Percentiles rank a stretch among this genome's conserved stretches.
phyloP scores from a whole-genome alignment of 2,329 filamentous ascomycete genomes.

The Fusarium sp. region DNA sequence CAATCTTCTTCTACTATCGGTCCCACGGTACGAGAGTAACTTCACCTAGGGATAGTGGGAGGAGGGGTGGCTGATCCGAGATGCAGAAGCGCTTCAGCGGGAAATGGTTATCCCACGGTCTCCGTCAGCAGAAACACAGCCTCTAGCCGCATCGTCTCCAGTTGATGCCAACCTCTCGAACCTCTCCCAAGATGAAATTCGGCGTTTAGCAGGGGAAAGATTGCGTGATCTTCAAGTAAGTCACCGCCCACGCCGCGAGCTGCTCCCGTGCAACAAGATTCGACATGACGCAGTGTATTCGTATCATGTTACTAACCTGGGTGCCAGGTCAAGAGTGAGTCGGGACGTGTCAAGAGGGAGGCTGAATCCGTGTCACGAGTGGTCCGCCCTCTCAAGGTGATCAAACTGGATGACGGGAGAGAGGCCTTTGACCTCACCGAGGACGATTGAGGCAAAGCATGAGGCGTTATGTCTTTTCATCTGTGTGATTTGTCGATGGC shows the following conservation, averaged over 20 bases:
- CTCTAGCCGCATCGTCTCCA: background rate
- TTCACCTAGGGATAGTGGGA: too few species aligned
- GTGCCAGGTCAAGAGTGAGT: background rate
- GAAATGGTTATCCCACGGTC: conserved; percentile 40
- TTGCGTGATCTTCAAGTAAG: conserved; percentile 28
- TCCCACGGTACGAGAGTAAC: conserved; percentile 30
- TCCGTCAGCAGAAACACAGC: background rate
- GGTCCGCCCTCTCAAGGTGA: conserved; percentile 17
- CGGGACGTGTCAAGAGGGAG: conserved; percentile 19
- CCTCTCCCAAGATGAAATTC: conserved; percentile 32
- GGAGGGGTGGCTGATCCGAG: background rate
- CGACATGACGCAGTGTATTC: background rate
- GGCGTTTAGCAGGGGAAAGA: conserved; percentile 33
- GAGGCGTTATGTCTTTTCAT: background rate
- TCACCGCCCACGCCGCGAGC: background rate
- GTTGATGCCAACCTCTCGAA: background rate
- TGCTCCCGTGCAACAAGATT: background rate
- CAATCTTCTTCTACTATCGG: conserved; percentile 36
- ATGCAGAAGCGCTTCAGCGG: conserved; percentile 33
- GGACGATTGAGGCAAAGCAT: background rate
- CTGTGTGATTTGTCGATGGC: background rate
- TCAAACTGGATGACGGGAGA: conserved; percentile 22
- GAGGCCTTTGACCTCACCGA: conserved; percentile 34
- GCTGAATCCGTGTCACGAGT: background rate
- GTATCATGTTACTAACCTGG: background rate